These are phyloP conservation scores for Raffaelea albimanens DNA, from an alignment of 2,329 filamentous ascomycete genomes.

Conservation along the genomic window DNA sequence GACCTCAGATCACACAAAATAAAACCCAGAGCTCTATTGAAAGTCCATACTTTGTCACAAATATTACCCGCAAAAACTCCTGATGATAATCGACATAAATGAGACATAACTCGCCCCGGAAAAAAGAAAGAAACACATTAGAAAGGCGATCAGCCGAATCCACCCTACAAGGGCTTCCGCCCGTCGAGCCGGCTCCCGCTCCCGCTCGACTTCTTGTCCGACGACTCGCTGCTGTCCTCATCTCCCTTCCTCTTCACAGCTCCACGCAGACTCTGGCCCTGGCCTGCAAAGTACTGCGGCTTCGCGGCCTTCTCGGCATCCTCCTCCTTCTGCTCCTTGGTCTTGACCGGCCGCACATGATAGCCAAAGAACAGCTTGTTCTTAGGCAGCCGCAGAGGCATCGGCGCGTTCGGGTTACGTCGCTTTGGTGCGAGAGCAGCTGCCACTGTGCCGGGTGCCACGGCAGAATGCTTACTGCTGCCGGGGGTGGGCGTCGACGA, in stretches of 20 bases:
- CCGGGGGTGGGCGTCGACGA: not conserved
- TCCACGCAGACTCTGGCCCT: constrained; percentile 68
- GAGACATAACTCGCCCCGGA: too few relatives aligned
- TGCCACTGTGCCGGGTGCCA: constrained; percentile 45
- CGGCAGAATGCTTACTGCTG: constrained; percentile 58
- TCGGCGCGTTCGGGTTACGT: constrained; percentile 59
- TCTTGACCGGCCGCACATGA: constrained; percentile 79
- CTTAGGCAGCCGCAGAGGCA: constrained; percentile 72
- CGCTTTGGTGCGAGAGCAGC: constrained; percentile 27
- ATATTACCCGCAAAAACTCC: too few relatives aligned
- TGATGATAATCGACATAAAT: too few relatives aligned
- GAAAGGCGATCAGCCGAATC: too few relatives aligned
- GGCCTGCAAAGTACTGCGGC: constrained; percentile 70
- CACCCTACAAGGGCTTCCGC: too few relatives aligned
- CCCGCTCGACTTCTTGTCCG: too few relatives aligned
- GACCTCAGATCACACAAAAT: too few relatives aligned
- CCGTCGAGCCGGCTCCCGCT: too few relatives aligned
- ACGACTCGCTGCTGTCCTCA: constrained; percentile 23
- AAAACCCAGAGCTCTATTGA: too few relatives aligned
- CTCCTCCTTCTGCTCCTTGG: constrained; percentile 60
- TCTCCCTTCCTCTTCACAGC: constrained; percentile 63
- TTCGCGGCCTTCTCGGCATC: constrained; percentile 54
- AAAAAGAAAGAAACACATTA: too few relatives aligned
- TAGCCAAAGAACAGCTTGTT: constrained; percentile 98
- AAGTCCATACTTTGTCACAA: too few relatives aligned